A percentile compares a stretch with the other conserved stretches of the same genome.
phyloP scores from a whole-genome alignment of 768 basidiomycete genomes.

The Lentinus brumalis region DNA sequence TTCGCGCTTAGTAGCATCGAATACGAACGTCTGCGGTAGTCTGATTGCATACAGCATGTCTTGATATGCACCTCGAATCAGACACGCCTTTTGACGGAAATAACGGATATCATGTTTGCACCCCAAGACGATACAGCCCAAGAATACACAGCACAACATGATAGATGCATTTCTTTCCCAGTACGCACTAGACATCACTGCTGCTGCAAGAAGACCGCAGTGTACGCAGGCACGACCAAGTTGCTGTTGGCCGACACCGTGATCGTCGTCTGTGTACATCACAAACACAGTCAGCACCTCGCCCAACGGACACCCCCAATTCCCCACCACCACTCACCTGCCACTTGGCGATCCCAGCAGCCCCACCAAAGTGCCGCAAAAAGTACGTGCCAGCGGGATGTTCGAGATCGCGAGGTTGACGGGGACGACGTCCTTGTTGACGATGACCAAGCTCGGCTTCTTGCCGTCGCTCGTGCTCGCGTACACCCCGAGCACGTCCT shows the following conservation, averaged over 20 bases:
- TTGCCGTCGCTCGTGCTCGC: constrained; percentile 43
- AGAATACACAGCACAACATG: too few species aligned
- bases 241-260: constrained; percentile 1
- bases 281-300: not conserved
- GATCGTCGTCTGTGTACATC: constrained; percentile 8
- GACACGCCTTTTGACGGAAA: too few species aligned
- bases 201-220: constrained; percentile 19
- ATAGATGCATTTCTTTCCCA: too few species aligned
- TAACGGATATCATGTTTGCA: too few species aligned
- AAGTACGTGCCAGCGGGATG: constrained; percentile 53
- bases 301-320: not conserved
- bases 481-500: constrained; percentile 48
- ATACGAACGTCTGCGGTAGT: too few species aligned
- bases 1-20: too few species aligned
- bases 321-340: constrained; percentile 37
- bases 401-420: constrained; percentile 44
- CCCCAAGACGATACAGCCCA: too few species aligned
- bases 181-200: not conserved
- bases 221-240: constrained; percentile 18
- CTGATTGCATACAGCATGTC: too few species aligned
- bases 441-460: constrained; percentile 49
- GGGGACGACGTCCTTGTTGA: constrained; percentile 48
- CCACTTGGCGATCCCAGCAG: constrained; percentile 54
- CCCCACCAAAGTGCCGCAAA: constrained; percentile 58
- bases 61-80: too few species aligned